A percentile compares a stretch with the other conserved stretches of the same genome.
Conservation (phyloP, 164 flowering plant species). For the Houttuynia cordata region DNA sequence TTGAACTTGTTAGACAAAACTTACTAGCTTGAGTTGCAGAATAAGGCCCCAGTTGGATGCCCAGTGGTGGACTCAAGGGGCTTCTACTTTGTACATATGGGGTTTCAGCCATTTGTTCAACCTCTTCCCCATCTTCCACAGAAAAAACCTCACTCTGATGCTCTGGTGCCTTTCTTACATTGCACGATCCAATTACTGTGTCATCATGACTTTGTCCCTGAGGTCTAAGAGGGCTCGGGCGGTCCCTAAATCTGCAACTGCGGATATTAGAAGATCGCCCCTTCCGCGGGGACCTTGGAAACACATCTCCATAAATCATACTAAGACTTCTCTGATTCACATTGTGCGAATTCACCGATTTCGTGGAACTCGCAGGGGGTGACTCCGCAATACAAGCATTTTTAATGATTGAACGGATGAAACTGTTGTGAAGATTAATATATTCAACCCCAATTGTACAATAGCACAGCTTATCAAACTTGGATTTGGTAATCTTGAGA, state of each 20-base stretch:
- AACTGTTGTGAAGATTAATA: constrained; percentile 53
- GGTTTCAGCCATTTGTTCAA: constrained; percentile 60
- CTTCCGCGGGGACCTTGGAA: constrained; percentile 53
- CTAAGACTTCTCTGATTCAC: constrained; percentile 4
- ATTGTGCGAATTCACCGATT: constrained; percentile 15
- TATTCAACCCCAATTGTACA: constrained; percentile 62
- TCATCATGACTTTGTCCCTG: constrained; percentile 21
- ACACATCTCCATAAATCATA: constrained; percentile 11
- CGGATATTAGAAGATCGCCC: constrained; percentile 36
- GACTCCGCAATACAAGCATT: constrained; percentile 44
- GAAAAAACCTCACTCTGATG: constrained; percentile 65
- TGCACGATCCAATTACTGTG: constrained; percentile 5
- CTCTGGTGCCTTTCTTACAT: constrained; percentile 28
- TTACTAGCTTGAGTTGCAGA: constrained; percentile 26
- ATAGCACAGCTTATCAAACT: constrained; percentile 49
- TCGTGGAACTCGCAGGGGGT: constrained; percentile 37
- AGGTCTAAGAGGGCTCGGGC: constrained; percentile 56
- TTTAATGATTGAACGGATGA: constrained; percentile 46
- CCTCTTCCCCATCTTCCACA: constrained; percentile 92
- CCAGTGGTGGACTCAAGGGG: constrained; percentile 76
- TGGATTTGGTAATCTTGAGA: constrained; percentile 39
- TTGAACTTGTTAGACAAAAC: constrained; percentile 1
- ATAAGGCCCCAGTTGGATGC: constrained; percentile 35
- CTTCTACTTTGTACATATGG: constrained; percentile 68
- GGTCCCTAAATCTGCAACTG: constrained; percentile 38